Conservation (phyloP, 1,139 yeast genomes). For the Yamadazyma aaseri region DNA sequence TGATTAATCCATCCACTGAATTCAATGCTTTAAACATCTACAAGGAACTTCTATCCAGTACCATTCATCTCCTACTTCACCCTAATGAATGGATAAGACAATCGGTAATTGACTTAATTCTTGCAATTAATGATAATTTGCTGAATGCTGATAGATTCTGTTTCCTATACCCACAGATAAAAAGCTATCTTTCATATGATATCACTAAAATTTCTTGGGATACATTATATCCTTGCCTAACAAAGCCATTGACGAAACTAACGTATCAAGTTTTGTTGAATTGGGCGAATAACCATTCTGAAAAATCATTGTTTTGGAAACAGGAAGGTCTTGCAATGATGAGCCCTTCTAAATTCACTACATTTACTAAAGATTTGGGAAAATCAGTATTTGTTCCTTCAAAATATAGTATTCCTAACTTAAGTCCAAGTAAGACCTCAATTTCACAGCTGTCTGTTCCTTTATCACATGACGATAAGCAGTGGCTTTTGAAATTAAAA, state of each 20-base stretch:
- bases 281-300: slow-evolving; percentile 69
- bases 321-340: slow-evolving; percentile 16
- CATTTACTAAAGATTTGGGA: slow-evolving; percentile 37
- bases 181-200: slow-evolving; percentile 76
- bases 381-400: slow-evolving; percentile 38
- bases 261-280: slow-evolving; percentile 63
- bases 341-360: slow-evolving; percentile 14
- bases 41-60: slow-evolving; percentile 32
- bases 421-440: slow-evolving; percentile 6
- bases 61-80: slow-evolving; percentile 53
- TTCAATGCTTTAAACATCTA: slow-evolving; percentile 44
- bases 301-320: slow-evolving; percentile 75
- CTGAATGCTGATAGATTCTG: slow-evolving; percentile 81
- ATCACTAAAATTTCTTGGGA: slow-evolving; percentile 66
- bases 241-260: slow-evolving; percentile 63
- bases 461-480: slow-evolving; percentile 64
- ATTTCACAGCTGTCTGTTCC: slow-evolving; percentile 17
- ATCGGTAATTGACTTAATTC: slow-evolving; percentile 58
- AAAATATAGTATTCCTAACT: slow-evolving; percentile 2
- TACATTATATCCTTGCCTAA: slow-evolving; percentile 60
- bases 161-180: slow-evolving; percentile 76
- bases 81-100: slow-evolving; percentile 89
- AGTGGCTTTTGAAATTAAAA: slow-evolving; percentile 69
- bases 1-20: slow-evolving; percentile 38
- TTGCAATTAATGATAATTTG: slow-evolving; percentile 61